Percentiles rank a stretch among this genome's conserved stretches.
These are phyloP conservation scores for Boletus tylopilopsis DNA, from an alignment of 768 basidiomycete genomes.

Conservation along the genomic window DNA sequence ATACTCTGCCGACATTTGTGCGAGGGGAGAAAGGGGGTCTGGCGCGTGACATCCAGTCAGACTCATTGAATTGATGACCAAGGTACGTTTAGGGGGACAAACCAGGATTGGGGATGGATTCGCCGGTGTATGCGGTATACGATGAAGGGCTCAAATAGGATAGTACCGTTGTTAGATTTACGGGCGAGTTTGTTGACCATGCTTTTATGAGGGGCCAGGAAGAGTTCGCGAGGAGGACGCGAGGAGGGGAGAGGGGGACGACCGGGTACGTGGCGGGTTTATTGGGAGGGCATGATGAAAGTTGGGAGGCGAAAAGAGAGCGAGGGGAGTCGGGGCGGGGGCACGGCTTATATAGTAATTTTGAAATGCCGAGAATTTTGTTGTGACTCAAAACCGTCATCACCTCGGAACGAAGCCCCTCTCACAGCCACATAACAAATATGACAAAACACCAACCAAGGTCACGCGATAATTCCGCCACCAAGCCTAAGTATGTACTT, in stretches of 20 bases:
- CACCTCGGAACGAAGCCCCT: conserved; percentile 31
- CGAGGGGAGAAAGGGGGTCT: conserved; percentile 17
- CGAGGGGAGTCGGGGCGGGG: conserved; percentile 20
- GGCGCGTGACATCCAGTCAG: conserved; percentile 10
- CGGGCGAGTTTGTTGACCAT: conserved; percentile 86
- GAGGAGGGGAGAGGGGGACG: conserved; percentile 6
- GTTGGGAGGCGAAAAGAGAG: conserved; percentile 24
- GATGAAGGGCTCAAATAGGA: conserved; percentile 83
- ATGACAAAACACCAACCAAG: conserved; percentile 17
- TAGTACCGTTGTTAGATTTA: conserved; percentile 80
- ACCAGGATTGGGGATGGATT: conserved; percentile 24
- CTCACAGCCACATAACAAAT: conserved; percentile 24
- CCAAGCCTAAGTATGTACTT: not conserved
- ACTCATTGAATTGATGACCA: not conserved
- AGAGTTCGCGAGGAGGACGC: conserved; percentile 24
- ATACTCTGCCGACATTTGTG: conserved; percentile 46
- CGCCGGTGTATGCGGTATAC: conserved; percentile 80
- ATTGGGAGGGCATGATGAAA: conserved; percentile 40
- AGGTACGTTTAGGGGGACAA: conserved; percentile 1
- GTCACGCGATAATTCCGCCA: conserved; percentile 27
- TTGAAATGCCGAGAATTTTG: conserved; percentile 27
- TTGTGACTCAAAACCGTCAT: conserved; percentile 32
- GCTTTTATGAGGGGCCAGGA: conserved; percentile 38
- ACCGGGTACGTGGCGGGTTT: conserved; percentile 9
- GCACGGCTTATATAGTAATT: conserved; percentile 44